Percentiles rank a stretch among this genome's conserved stretches.
These are phyloP conservation scores for Funneliformis caledonium DNA, from an alignment of 371 early-diverging fungal species.

Conservation along the genomic window DNA sequence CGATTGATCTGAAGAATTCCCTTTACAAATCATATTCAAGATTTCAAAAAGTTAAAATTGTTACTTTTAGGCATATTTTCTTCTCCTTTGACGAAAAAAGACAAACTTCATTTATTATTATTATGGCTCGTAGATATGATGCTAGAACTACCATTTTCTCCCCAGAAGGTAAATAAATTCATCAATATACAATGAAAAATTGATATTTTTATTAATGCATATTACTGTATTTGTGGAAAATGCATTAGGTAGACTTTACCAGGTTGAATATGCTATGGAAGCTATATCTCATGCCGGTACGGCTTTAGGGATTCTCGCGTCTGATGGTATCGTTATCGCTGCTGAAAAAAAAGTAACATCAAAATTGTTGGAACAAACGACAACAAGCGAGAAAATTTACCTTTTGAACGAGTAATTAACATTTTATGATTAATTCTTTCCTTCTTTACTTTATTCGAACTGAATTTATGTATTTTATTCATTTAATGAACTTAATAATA, in stretches of 20 bases:
- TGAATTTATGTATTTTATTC: no score
- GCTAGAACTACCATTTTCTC: conserved; percentile 98
- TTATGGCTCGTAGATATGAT: conserved; percentile 96
- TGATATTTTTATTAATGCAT: no score
- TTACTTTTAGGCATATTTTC: no score
- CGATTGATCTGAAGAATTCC: no score
- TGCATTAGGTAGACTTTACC: conserved; percentile 92
- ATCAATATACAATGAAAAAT: no score
- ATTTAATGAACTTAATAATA: not conserved
- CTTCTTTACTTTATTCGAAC: not conserved
- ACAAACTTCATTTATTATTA: conserved; percentile 12
- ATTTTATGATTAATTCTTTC: conserved; percentile 3
- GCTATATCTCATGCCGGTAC: conserved; percentile 98
- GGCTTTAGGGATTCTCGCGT: conserved; percentile 90
- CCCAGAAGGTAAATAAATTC: conserved; percentile 96
- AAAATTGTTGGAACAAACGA: conserved; percentile 85
- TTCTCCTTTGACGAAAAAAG: no score
- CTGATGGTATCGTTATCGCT: conserved; percentile 96
- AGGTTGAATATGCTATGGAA: conserved; percentile 99
- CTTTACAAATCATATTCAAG: no score
- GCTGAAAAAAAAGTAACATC: conserved; percentile 97
- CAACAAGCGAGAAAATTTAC: conserved; percentile 96
- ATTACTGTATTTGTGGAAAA: not conserved
- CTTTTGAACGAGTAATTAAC: conserved; percentile 85
- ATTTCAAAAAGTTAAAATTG: no score